Evolutionary conservation across 495 filamentous ascomycete species (phyloP).

Genomic region (Aspergillus panamensis): DNA sequence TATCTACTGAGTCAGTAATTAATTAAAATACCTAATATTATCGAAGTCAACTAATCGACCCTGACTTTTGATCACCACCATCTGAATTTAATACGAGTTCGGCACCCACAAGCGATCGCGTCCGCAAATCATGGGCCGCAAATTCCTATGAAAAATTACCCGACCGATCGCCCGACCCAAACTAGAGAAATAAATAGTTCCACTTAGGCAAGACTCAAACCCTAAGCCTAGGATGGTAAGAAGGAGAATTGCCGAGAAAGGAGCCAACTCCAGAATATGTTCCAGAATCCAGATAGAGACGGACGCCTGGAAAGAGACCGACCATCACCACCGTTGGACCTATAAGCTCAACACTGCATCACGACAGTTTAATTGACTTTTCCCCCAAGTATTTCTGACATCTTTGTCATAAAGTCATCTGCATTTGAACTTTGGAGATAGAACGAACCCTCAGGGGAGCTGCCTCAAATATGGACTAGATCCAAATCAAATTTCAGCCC

Average conservation of each 20-base stretch:
- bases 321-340: too few relatives aligned
- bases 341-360: too few relatives aligned
- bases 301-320: not conserved
- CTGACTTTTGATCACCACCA: too few relatives aligned
- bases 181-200: not conserved
- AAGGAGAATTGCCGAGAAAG: not conserved
- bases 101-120: not conserved
- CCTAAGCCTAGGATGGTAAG: not conserved
- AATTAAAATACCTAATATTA: too few relatives aligned
- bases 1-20: too few relatives aligned
- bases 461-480: not conserved
- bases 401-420: too few relatives aligned
- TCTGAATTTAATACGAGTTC: not conserved
- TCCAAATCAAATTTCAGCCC: not conserved
- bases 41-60: too few relatives aligned
- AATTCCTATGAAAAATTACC: not conserved
- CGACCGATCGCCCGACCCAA: slow-evolving; percentile 1
- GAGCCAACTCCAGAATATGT: not conserved
- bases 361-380: too few relatives aligned
- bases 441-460: not conserved
- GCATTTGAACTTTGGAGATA: too few relatives aligned
- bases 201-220: not conserved
- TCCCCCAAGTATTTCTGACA: too few relatives aligned
- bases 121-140: not conserved
- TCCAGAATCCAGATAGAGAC: not conserved